These are phyloP conservation scores for Monosporozyma unispora DNA, from an alignment of 805 yeast genomes.

Conservation along the genomic window DNA sequence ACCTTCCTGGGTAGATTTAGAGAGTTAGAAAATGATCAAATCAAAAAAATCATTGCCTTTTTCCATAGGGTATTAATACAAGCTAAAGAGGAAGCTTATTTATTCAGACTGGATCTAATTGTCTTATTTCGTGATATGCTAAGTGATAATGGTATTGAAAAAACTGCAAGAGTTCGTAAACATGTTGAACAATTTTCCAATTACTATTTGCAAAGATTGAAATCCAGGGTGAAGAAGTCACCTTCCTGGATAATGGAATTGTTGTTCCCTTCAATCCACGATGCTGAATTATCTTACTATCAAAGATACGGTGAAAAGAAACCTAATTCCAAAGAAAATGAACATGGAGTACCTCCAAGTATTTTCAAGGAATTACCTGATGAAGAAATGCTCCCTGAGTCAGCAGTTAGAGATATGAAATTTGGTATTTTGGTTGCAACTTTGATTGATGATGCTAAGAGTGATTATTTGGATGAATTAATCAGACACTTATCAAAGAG, in stretches of 20 bases:
- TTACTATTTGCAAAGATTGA: constrained; percentile 55
- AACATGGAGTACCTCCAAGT: constrained; percentile 19
- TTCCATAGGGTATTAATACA: constrained; percentile 63
- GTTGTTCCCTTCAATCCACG: constrained; percentile 51
- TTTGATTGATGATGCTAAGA: constrained; percentile 26
- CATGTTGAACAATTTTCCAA: constrained; percentile 59
- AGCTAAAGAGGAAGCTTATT: constrained; percentile 46
- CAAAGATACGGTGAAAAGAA: constrained; percentile 34
- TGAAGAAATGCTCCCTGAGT: constrained; percentile 16
- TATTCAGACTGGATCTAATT: constrained; percentile 71
- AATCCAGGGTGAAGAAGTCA: constrained; percentile 37
- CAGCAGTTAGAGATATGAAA: constrained; percentile 18
- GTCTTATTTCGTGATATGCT: constrained; percentile 44
- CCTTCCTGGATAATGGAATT: constrained; percentile 55
- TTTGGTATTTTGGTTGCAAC: constrained; percentile 28
- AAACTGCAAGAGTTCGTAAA: constrained; percentile 37
- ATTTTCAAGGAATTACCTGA: constrained; percentile 17
- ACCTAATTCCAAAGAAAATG: constrained; percentile 1
- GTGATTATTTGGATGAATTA: constrained; percentile 16
- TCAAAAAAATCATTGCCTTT: constrained; percentile 57
- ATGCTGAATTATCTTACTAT: constrained; percentile 39
- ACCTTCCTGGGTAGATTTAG: constrained; percentile 49
- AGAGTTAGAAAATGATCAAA: constrained; percentile 51
- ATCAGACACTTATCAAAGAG: constrained; percentile 13
- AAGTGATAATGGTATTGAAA: constrained; percentile 41